Conservation (phyloP, 805 yeast genomes). For the Yarrowia hollandica region DNA sequence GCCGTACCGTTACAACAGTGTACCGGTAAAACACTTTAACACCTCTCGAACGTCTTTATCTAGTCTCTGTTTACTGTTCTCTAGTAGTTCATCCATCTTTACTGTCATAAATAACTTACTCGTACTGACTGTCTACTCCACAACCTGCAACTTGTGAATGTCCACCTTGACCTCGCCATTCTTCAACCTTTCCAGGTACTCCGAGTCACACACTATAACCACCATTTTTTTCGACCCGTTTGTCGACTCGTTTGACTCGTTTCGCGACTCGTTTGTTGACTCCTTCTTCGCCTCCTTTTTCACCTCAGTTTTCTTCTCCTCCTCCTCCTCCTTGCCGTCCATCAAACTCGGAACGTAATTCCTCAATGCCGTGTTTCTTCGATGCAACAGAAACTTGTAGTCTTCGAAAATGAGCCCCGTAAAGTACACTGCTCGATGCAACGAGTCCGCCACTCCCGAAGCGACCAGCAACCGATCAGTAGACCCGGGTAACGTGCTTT, state of each 20-base stretch:
- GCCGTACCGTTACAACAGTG: no score
- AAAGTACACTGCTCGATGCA: slow-evolving; percentile 5
- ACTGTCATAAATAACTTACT: background rate
- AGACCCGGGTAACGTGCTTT: background rate
- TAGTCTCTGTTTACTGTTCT: no score
- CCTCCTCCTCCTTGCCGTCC: no score
- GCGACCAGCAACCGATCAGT: background rate
- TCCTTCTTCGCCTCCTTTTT: no score
- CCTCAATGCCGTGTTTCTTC: background rate
- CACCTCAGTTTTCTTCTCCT: no score
- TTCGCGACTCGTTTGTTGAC: no score
- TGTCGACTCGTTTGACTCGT: no score
- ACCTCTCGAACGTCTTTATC: no score
- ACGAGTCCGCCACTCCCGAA: background rate
- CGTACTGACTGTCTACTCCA: background rate
- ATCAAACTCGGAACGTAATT: slow-evolving; percentile 2
- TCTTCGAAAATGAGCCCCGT: slow-evolving; percentile 4
- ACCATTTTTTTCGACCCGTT: background rate
- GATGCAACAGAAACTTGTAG: background rate
- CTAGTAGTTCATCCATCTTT: no score
- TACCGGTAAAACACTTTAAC: no score
- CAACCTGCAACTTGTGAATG: background rate
- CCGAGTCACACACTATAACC: background rate
- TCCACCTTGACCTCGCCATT: background rate
- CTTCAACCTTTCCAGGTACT: background rate